Percentiles rank a stretch among this genome's conserved stretches.
Conservation (phyloP, 2,329 filamentous ascomycete species). For the Alternaria alternata region DNA sequence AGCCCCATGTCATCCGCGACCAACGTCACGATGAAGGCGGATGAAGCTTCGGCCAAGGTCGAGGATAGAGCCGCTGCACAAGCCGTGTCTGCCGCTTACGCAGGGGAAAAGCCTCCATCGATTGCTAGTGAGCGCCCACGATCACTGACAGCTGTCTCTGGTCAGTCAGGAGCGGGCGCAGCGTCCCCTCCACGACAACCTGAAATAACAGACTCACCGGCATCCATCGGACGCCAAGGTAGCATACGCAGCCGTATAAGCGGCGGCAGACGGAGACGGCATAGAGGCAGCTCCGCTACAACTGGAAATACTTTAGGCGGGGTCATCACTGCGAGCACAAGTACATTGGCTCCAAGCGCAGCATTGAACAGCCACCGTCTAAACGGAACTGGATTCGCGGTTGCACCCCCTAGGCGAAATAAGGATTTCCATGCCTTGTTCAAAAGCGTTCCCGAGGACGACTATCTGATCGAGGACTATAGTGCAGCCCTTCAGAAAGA, state of each 20-base stretch:
- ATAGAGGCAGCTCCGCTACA: constrained; percentile 79
- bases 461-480: constrained; percentile 98
- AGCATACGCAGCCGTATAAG: constrained; percentile 64
- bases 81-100: constrained; percentile 69
- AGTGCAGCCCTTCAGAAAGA: constrained; percentile 95
- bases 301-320: constrained; percentile 74
- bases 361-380: constrained; percentile 73
- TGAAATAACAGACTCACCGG: constrained; percentile 68
- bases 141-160: constrained; percentile 51
- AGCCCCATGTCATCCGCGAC: constrained; percentile 67
- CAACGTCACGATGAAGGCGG: constrained; percentile 61
- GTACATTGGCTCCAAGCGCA: constrained; percentile 71
- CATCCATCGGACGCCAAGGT: constrained; percentile 60
- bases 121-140: constrained; percentile 48
- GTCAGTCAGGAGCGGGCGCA: constrained; percentile 31
- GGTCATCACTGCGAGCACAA: constrained; percentile 73
- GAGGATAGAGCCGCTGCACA: constrained; percentile 67
- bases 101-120: constrained; percentile 51
- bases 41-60: constrained; percentile 63
- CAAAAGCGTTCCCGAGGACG: constrained; percentile 95
- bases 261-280: constrained; percentile 66
- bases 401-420: constrained; percentile 95
- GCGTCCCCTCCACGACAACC: constrained; percentile 69
- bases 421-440: constrained; percentile 93
- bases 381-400: constrained; percentile 94